Evolutionary conservation across 768 basidiomycete genomes (phyloP).

Genomic region (Boletus eberwhitei): DNA sequence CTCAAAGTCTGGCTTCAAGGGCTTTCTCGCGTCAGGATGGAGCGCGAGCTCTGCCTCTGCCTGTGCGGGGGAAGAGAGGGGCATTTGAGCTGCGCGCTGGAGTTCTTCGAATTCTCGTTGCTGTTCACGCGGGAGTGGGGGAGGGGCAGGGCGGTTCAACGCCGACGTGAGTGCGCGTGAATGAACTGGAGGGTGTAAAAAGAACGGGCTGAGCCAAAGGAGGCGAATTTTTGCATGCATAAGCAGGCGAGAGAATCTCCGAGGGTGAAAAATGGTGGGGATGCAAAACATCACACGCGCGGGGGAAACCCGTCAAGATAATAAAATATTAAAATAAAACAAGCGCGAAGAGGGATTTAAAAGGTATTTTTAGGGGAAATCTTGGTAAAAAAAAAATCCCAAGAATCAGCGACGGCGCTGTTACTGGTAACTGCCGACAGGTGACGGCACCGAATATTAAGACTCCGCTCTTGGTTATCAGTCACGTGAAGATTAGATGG

Average conservation of each 20-base stretch:
- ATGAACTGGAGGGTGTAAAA: too few relatives aligned
- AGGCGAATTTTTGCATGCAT: background rate
- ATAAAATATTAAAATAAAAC: background rate
- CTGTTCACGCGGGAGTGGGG: constrained; percentile 66
- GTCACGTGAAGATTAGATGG: constrained; percentile 5
- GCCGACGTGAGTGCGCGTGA: constrained; percentile 28
- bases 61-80: constrained; percentile 33
- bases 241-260: background rate
- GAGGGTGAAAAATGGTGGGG: too few relatives aligned
- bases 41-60: constrained; percentile 43
- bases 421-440: background rate
- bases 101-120: constrained; percentile 90
- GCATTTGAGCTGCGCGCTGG: constrained; percentile 54
- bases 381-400: constrained; percentile 1
- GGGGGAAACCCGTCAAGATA: background rate
- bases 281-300: too few relatives aligned
- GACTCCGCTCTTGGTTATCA: background rate
- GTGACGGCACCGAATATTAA: background rate
- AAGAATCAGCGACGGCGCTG: background rate
- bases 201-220: background rate
- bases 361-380: background rate
- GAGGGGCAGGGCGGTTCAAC: constrained; percentile 64
- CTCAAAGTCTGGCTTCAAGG: constrained; percentile 65
- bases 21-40: constrained; percentile 68
- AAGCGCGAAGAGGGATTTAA: background rate